Percentiles rank a stretch among this genome's conserved stretches.
Conservation (phyloP, 2,329 filamentous ascomycete species). For the Neonectria faginata region DNA sequence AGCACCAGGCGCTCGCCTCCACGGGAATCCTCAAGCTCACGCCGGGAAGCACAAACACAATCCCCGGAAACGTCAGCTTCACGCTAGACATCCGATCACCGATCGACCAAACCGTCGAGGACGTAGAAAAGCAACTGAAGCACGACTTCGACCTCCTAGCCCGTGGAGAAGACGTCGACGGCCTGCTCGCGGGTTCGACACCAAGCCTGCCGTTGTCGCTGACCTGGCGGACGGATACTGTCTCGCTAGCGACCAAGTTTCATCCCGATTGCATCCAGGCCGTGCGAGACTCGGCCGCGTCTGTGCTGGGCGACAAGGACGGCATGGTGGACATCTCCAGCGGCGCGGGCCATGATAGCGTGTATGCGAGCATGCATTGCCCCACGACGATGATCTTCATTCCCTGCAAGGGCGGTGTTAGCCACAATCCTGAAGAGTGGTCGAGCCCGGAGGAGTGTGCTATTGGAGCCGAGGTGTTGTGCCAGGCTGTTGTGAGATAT, state of each 20-base stretch:
- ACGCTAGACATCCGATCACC: conserved; percentile 74
- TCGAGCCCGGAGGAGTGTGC: conserved; percentile 52
- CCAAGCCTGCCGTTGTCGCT: conserved; percentile 25
- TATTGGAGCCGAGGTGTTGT: conserved; percentile 40
- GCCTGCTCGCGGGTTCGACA: conserved; percentile 32
- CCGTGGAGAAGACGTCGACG: conserved; percentile 56
- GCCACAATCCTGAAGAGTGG: conserved; percentile 53
- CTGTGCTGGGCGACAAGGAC: conserved; percentile 60
- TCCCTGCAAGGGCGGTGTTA: conserved; percentile 52
- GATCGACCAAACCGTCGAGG: conserved; percentile 64
- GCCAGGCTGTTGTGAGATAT: conserved; percentile 41
- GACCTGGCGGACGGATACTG: conserved; percentile 70
- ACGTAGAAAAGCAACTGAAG: conserved; percentile 50
- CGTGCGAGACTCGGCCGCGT: conserved; percentile 68
- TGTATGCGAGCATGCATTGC: conserved; percentile 48
- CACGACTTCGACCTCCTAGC: conserved; percentile 39
- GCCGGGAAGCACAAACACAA: conserved; percentile 35
- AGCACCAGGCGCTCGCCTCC: conserved; percentile 29
- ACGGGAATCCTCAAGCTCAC: conserved; percentile 29
- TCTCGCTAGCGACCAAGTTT: conserved; percentile 71
- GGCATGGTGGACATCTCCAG: conserved; percentile 51
- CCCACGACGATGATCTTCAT: conserved; percentile 56
- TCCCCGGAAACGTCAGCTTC: conserved; percentile 36
- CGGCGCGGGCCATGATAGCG: conserved; percentile 55
- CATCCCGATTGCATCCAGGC: conserved; percentile 74